Evolutionary conservation across 2,329 filamentous ascomycete genomes (phyloP), one percentile per base, ranked within the genome.

Genomic region (Curvularia verruculosa): DNA sequence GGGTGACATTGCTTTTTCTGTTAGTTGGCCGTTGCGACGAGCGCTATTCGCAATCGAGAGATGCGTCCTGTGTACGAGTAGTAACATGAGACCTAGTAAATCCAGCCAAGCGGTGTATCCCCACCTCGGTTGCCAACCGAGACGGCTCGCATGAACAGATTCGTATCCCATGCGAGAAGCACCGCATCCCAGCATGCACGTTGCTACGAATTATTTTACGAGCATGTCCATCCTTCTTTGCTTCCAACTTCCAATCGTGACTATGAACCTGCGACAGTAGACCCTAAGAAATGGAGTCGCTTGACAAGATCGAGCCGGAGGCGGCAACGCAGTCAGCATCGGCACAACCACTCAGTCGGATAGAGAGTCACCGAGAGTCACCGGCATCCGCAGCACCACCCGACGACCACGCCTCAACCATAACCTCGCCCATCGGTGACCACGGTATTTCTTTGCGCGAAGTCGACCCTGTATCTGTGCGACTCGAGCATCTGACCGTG

Each of bases 401-500:
- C 56, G 62, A 49, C 43, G 63, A 49, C 45, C 64, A 47, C 21
- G 40, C 61, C 41, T 41, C 57, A 31, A 67, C 67, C 36, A 65
- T 56, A 36, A 49, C 65, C 28, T 67, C 68, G 7, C 64, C 65
- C 26, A 54, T 66, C 52, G 63, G 70, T 45, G 63, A 69, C 44
- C 75, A 74, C 54, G 60, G 60, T 23, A 75, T 77, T 41, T 76
- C 75, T n/a, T 53, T 77, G 57, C 73, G 67, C 55, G 84, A 83
- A 72, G 85, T 87, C n/a, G 78, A 84, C 23, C 77, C 83, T 1
- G 84, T 86, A 6, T 73, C 82, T 39, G 80, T 87, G 19, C 79
- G 80, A 51, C 80, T 87, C 23, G 82, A 84, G 39, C 75, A 81
- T 61, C 77, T 87, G 3, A 77, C 79, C 1, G 83, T 88, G 7